Percentiles rank a stretch among this genome's conserved stretches.
Conservation (phyloP, 345 rosid genomes). For the Iberis pinnata region DNA sequence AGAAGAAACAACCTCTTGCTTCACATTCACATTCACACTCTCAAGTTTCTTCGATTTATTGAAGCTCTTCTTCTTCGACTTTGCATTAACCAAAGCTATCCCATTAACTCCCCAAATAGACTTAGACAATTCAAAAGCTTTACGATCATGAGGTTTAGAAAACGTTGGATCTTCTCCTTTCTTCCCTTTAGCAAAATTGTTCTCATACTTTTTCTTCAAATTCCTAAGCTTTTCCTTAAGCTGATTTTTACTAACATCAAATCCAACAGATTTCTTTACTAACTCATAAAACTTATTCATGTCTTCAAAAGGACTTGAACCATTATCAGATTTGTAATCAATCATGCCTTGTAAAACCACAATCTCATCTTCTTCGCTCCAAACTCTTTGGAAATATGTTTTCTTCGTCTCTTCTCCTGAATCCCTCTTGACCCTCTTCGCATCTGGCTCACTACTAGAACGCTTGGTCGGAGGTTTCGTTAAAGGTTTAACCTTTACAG, state of each 20-base stretch:
- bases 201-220: slow-evolving; percentile 36
- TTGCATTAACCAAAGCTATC: slow-evolving; percentile 14
- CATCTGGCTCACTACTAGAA: slow-evolving; percentile 6
- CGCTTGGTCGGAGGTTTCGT: slow-evolving; percentile 14
- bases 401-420: slow-evolving; percentile 23
- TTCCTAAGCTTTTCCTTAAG: slow-evolving; percentile 37
- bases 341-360: slow-evolving; percentile 29
- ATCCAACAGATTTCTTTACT: slow-evolving; percentile 31
- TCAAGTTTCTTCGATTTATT: slow-evolving; percentile 12
- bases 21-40: too few relatives aligned
- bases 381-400: slow-evolving; percentile 24
- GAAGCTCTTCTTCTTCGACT: slow-evolving; percentile 13
- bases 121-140: slow-evolving; percentile 33
- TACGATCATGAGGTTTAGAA: slow-evolving; percentile 32
- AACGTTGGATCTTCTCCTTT: slow-evolving; percentile 27
- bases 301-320: slow-evolving; percentile 28
- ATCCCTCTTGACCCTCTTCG: slow-evolving; percentile 23
- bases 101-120: slow-evolving; percentile 35
- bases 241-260: slow-evolving; percentile 31
- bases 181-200: slow-evolving; percentile 26
- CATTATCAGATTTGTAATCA: slow-evolving; percentile 28
- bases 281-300: slow-evolving; percentile 26
- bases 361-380: slow-evolving; percentile 45
- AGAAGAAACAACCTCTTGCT: slow-evolving; percentile 16
- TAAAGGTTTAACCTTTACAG: not conserved